Percentiles rank a stretch among this genome's conserved stretches.
phyloP scores from a whole-genome alignment of 2,329 filamentous ascomycete species.

The Coleophoma cylindrospora region DNA sequence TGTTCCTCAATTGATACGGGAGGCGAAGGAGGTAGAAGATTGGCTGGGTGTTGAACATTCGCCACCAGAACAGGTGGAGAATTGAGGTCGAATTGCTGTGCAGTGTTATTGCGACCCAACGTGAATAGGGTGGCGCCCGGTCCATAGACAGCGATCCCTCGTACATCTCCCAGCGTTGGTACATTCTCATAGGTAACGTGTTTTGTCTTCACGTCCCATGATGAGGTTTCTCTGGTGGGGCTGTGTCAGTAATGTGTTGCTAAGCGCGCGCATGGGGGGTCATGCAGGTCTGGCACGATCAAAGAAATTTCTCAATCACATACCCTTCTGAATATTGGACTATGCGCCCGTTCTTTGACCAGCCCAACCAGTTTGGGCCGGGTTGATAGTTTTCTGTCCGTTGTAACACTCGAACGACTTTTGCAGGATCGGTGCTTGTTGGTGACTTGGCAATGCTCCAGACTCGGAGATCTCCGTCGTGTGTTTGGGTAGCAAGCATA shows the following conservation, averaged over 20 bases:
- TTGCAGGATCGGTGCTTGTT: slow-evolving; percentile 68
- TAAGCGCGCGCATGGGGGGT: slow-evolving; percentile 43
- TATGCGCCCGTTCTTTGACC: slow-evolving; percentile 97
- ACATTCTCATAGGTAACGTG: slow-evolving; percentile 87
- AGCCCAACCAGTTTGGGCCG: slow-evolving; percentile 92
- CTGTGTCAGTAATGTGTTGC: slow-evolving; percentile 29
- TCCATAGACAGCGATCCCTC: slow-evolving; percentile 81
- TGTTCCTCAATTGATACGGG: slow-evolving; percentile 76
- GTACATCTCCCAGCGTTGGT: slow-evolving; percentile 76
- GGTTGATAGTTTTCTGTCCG: slow-evolving; percentile 67
- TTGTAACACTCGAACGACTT: slow-evolving; percentile 83
- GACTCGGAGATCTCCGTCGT: slow-evolving; percentile 86
- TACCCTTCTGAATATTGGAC: slow-evolving; percentile 90
- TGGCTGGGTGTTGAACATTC: slow-evolving; percentile 81
- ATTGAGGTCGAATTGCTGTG: slow-evolving; percentile 94
- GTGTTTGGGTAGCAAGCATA: slow-evolving; percentile 91
- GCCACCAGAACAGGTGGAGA: slow-evolving; percentile 75
- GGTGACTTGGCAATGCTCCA: slow-evolving; percentile 91
- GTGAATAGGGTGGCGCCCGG: slow-evolving; percentile 91
- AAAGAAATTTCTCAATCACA: slow-evolving; percentile 32
- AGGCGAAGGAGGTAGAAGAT: slow-evolving; percentile 73
- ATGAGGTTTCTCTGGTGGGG: slow-evolving; percentile 69
- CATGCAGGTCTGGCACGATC: slow-evolving; percentile 9
- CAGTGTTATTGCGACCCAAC: slow-evolving; percentile 77
- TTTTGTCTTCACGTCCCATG: slow-evolving; percentile 98